phyloP scores from a whole-genome alignment of 768 basidiomycete species.

The Hygrophoropsis aurantiaca region DNA sequence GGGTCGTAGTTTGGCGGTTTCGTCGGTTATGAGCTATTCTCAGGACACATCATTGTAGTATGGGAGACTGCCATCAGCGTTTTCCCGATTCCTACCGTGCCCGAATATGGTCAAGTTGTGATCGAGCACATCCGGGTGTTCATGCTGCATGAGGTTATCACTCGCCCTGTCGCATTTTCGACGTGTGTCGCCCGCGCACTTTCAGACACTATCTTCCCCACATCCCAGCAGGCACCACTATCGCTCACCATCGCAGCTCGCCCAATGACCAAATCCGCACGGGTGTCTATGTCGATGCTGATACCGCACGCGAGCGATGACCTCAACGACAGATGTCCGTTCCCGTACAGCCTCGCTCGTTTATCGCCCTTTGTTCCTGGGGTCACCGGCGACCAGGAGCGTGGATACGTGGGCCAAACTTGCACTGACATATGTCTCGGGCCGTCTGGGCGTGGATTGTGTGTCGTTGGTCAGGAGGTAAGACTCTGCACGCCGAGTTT shows the following conservation, averaged over 20 bases:
- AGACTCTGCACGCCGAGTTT: slow-evolving; percentile 22
- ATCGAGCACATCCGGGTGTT: slow-evolving; percentile 24
- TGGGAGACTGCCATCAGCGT: slow-evolving; percentile 29
- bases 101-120: slow-evolving; percentile 16
- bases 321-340: slow-evolving; percentile 2
- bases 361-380: slow-evolving; percentile 12
- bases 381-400: neutral
- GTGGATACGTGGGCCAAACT: neutral
- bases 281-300: slow-evolving; percentile 24
- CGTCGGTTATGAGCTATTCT: slow-evolving; percentile 24
- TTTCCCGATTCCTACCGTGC: slow-evolving; percentile 20
- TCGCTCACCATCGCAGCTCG: slow-evolving; percentile 26
- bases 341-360: slow-evolving; percentile 20
- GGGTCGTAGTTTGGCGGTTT: slow-evolving; percentile 20
- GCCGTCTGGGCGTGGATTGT: slow-evolving; percentile 28
- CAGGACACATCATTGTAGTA: slow-evolving; percentile 20
- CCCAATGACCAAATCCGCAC: slow-evolving; percentile 8
- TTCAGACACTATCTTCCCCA: neutral
- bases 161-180: slow-evolving; percentile 25
- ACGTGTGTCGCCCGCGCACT: slow-evolving; percentile 17
- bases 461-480: slow-evolving; percentile 21
- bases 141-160: slow-evolving; percentile 23
- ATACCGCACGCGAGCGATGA: slow-evolving; percentile 15
- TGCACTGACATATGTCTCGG: slow-evolving; percentile 23
- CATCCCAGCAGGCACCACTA: neutral